Percentiles rank a stretch among this genome's conserved stretches.
These are phyloP conservation scores for Gastrolobium villosum DNA, from an alignment of 306 rosid species.

Conservation along the genomic window DNA sequence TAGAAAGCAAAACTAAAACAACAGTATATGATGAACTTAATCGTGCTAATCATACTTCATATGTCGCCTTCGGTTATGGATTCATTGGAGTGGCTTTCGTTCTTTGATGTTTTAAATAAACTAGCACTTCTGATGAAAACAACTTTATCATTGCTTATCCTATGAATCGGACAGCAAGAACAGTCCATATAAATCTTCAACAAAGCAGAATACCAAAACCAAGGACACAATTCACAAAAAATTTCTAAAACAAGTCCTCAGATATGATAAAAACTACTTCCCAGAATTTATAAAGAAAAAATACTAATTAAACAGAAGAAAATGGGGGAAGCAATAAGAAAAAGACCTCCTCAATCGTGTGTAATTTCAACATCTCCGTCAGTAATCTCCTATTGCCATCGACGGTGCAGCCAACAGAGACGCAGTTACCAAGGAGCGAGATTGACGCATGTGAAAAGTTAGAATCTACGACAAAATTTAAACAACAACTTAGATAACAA, in stretches of 20 bases:
- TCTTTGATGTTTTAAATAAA: slow-evolving; percentile 23
- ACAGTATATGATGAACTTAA: slow-evolving; percentile 1
- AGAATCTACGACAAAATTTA: too few species aligned
- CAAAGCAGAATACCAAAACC: neutral
- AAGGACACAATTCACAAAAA: neutral
- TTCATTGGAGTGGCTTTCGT: slow-evolving; percentile 15
- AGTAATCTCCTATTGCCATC: too few species aligned
- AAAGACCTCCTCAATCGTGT: too few species aligned
- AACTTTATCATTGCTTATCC: slow-evolving; percentile 20
- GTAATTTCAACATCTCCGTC: too few species aligned
- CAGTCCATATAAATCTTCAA: slow-evolving; percentile 4
- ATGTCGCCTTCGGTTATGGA: slow-evolving; percentile 41
- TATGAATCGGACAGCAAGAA: neutral
- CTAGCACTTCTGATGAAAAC: slow-evolving; percentile 9
- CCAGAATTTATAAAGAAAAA: too few species aligned
- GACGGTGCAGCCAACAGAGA: too few species aligned
- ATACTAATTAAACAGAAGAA: too few species aligned
- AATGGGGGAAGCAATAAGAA: too few species aligned
- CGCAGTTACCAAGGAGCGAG: too few species aligned
- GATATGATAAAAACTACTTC: slow-evolving; percentile 45
- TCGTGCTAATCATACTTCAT: slow-evolving; percentile 46
- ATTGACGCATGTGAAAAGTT: too few species aligned
- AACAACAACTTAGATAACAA: too few species aligned
- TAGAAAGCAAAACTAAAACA: slow-evolving; percentile 22
- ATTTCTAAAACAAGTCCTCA: neutral